These are phyloP conservation scores for Cytospora mali DNA, from an alignment of 2,329 filamentous ascomycete genomes.

Conservation along the genomic window DNA sequence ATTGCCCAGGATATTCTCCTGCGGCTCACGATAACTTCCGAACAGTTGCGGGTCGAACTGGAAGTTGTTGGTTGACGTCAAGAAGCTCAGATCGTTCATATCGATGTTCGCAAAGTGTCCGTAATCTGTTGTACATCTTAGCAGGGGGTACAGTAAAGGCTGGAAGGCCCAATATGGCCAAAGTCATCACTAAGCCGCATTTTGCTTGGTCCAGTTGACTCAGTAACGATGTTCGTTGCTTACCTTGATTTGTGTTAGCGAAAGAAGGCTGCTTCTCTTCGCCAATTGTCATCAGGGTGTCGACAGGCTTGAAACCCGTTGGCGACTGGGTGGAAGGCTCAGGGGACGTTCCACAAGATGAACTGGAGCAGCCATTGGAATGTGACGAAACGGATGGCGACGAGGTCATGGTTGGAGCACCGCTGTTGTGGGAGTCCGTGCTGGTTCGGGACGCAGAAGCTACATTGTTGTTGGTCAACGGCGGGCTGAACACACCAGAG, in stretches of 20 bases:
- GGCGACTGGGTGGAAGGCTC: constrained; percentile 76
- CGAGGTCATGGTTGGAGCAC: constrained; percentile 58
- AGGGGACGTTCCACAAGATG: constrained; percentile 76
- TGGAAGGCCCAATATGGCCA: too few species aligned
- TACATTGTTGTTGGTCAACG: constrained; percentile 46
- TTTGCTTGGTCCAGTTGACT: background rate
- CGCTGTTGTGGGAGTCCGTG: constrained; percentile 55
- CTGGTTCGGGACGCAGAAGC: constrained; percentile 52
- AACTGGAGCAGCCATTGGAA: constrained; percentile 61
- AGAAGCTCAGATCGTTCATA: constrained; percentile 70
- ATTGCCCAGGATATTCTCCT: constrained; percentile 73
- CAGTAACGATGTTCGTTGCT: constrained; percentile 16
- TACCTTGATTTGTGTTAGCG: constrained; percentile 48
- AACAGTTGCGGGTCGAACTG: constrained; percentile 92
- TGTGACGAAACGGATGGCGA: constrained; percentile 67
- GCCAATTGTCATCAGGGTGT: constrained; percentile 66
- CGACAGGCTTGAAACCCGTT: constrained; percentile 63
- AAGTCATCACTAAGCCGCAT: too few species aligned
- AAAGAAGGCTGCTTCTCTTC: constrained; percentile 61
- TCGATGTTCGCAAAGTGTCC: constrained; percentile 48
- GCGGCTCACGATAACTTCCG: constrained; percentile 87
- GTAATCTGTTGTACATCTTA: constrained; percentile 38
- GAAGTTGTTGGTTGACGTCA: constrained; percentile 75
- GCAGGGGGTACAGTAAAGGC: background rate
- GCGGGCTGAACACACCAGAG: constrained; percentile 62